Evolutionary conservation across 305 asterid species (phyloP).

Genomic region (Solanum chacoense): DNA sequence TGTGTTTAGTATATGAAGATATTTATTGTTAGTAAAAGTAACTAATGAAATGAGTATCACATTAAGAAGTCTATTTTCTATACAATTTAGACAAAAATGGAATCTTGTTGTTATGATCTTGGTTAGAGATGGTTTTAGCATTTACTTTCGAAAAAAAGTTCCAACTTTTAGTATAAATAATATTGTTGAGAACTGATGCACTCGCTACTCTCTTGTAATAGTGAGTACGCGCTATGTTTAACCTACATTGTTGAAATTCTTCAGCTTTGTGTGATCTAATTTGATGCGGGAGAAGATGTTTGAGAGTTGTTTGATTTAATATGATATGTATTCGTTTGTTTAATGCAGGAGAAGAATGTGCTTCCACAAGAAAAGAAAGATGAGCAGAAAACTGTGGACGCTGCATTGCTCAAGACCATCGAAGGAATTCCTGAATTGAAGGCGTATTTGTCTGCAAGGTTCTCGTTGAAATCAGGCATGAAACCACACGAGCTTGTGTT

Average conservation of each 20-base stretch:
- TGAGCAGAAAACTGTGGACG: conserved; percentile 39
- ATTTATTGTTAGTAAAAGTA: neutral
- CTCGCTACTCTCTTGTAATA: neutral
- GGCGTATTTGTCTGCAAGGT: conserved; percentile 39
- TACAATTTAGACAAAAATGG: neutral
- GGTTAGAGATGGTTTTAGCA: neutral
- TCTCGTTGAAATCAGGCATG: conserved; percentile 36
- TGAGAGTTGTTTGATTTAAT: neutral
- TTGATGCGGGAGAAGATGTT: neutral
- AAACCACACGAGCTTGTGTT: conserved; percentile 42
- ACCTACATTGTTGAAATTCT: neutral
- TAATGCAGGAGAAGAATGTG: conserved; percentile 28
- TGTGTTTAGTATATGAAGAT: neutral
- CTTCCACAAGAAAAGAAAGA: conserved; percentile 44
- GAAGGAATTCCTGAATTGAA: conserved; percentile 31
- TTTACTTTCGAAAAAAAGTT: neutral
- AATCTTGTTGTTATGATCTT: neutral
- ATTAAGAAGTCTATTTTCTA: neutral
- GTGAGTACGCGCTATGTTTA: neutral
- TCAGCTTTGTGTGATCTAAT: neutral
- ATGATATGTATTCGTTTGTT: neutral
- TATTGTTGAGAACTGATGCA: neutral
- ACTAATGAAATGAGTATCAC: neutral
- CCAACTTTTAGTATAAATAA: neutral
- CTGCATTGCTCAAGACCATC: conserved; percentile 26